These are phyloP conservation scores for Pneumocystis sp. DNA, from an alignment of 1,139 yeast genomes.

Conservation along the genomic window DNA sequence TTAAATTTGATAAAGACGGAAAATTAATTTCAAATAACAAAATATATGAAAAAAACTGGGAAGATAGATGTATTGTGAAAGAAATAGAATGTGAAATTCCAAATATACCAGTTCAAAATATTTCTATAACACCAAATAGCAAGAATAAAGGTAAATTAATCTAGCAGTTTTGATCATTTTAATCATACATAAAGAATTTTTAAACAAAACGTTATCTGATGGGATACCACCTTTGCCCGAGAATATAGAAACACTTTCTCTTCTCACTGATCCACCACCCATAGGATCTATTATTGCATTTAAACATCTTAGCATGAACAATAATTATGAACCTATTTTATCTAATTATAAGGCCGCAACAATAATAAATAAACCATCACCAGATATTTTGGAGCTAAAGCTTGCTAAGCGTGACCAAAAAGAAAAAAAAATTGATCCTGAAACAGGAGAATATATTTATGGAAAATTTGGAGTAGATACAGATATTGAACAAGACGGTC, in stretches of 20 bases:
- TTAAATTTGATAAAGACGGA: not conserved
- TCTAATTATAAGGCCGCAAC: not conserved
- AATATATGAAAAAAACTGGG: not conserved
- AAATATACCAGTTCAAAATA: not conserved
- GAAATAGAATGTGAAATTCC: not conserved
- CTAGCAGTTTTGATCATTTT: not conserved
- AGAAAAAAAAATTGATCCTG: not conserved
- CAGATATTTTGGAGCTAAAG: not conserved
- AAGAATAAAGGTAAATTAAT: not conserved
- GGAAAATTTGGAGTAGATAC: constrained; percentile 1
- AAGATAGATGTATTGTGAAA: not conserved
- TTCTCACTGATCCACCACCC: not conserved
- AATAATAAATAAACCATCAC: not conserved
- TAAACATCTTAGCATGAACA: not conserved
- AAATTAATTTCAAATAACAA: not conserved
- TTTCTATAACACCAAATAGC: not conserved
- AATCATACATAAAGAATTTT: not conserved
- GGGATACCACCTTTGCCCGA: not conserved
- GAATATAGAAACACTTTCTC: not conserved
- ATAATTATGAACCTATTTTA: not conserved
- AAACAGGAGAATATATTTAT: not conserved
- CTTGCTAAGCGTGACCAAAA: constrained; percentile 1
- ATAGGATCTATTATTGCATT: not conserved
- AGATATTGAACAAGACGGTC: not conserved
- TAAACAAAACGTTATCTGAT: not conserved